Percentiles rank a stretch among this genome's conserved stretches.
These are phyloP conservation scores for Stenogyne calaminthoides DNA, from an alignment of 305 asterid genomes.

Conservation along the genomic window DNA sequence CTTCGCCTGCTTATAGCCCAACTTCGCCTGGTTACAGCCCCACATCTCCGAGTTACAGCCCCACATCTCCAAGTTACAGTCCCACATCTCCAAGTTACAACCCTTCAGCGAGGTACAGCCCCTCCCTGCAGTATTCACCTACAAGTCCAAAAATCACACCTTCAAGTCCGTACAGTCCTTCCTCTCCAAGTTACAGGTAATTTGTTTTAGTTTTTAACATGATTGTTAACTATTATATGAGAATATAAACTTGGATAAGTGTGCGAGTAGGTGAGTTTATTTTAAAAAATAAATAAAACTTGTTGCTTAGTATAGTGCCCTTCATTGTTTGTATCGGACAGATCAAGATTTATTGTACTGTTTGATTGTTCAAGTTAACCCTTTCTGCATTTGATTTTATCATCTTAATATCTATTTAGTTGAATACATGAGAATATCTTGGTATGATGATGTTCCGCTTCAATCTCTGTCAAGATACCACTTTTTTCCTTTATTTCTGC, in stretches of 20 bases:
- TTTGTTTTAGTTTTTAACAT: slow-evolving; percentile 2
- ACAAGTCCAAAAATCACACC: slow-evolving; percentile 86
- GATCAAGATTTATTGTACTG: slow-evolving; percentile 1
- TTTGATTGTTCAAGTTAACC: slow-evolving; percentile 24
- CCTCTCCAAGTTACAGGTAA: slow-evolving; percentile 97
- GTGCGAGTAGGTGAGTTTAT: neutral
- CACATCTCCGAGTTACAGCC: slow-evolving; percentile 83
- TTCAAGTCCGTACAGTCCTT: slow-evolving; percentile 90
- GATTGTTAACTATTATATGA: neutral
- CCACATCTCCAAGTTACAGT: slow-evolving; percentile 73
- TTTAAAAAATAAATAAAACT: neutral
- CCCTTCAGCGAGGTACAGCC: slow-evolving; percentile 83
- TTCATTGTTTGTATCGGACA: neutral
- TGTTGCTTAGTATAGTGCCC: neutral
- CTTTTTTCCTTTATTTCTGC: no score
- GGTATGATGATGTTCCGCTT: neutral
- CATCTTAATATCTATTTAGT: neutral
- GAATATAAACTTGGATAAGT: neutral
- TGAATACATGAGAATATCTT: slow-evolving; percentile 5
- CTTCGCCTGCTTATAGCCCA: slow-evolving; percentile 81
- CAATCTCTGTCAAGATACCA: no score
- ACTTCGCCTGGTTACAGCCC: slow-evolving; percentile 92
- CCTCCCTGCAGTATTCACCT: slow-evolving; percentile 91
- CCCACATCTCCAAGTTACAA: slow-evolving; percentile 85
- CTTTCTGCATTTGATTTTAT: slow-evolving; percentile 14